Conservation (phyloP, 768 basidiomycete genomes). For the Kondoa malvinella region DNA sequence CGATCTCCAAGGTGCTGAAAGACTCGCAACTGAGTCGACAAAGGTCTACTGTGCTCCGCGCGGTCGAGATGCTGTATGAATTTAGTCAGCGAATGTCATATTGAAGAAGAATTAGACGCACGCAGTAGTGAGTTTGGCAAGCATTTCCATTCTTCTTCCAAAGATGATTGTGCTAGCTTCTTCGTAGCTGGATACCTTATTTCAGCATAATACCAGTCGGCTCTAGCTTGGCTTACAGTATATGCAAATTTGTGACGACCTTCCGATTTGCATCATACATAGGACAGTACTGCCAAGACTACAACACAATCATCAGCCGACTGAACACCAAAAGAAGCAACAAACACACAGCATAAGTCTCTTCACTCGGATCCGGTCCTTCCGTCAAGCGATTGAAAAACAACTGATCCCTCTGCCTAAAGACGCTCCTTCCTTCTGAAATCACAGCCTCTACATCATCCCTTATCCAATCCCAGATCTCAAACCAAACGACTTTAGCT, state of each 20-base stretch:
- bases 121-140: conserved; percentile 13
- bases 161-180: conserved; percentile 5
- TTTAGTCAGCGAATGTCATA: too few species aligned
- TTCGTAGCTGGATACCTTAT: not conserved
- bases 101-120: too few species aligned
- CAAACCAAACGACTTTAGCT: conserved; percentile 13
- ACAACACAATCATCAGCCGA: too few species aligned
- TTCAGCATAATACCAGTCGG: not conserved
- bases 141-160: conserved; percentile 4
- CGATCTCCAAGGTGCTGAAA: conserved; percentile 9
- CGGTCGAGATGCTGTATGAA: not conserved
- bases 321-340: too few species aligned
- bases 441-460: not conserved
- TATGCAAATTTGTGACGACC: too few species aligned
- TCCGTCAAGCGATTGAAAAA: conserved; percentile 13
- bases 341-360: not conserved
- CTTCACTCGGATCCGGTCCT: conserved; percentile 8
- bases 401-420: conserved; percentile 4
- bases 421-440: not conserved
- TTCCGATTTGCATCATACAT: too few species aligned
- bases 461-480: conserved; percentile 15
- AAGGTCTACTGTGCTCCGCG: conserved; percentile 16
- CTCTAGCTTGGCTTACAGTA: conserved; percentile 11
- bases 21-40: conserved; percentile 14
- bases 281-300: too few species aligned